Conservation (phyloP, 2,329 filamentous ascomycete genomes). For the Ophiostoma piceae region DNA sequence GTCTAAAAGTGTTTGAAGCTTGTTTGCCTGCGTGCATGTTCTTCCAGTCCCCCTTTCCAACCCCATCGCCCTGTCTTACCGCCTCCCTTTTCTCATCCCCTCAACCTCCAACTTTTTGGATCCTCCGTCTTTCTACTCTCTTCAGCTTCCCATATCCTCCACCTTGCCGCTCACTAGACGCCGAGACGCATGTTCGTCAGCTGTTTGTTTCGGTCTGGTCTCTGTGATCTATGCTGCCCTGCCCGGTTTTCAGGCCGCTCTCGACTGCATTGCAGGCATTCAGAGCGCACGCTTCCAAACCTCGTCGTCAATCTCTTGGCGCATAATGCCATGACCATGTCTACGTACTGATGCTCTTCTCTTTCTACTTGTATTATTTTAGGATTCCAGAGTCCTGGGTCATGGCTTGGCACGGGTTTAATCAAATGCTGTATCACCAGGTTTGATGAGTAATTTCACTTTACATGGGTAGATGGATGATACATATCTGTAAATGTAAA, state of each 20-base stretch:
- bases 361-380: not conserved
- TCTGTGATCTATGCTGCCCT: not conserved
- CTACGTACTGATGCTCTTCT: not conserved
- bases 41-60: not conserved
- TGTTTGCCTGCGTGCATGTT: no score
- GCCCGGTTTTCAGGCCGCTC: not conserved
- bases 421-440: not conserved
- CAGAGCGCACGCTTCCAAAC: not conserved
- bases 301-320: slow-evolving; percentile 8
- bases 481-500: not conserved
- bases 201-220: slow-evolving; percentile 10
- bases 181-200: slow-evolving; percentile 2
- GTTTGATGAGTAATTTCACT: not conserved
- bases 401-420: not conserved
- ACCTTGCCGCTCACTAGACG: not conserved
- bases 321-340: not conserved
- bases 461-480: not conserved
- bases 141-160: not conserved
- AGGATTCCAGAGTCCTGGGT: not conserved
- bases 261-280: not conserved
- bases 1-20: not conserved
- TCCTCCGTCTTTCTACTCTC: no score
- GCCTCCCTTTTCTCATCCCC: not conserved
- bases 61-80: not conserved
- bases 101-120: no score